These are phyloP conservation scores for Diaporthe citri DNA, from an alignment of 2,329 filamentous ascomycete species.

Conservation along the genomic window DNA sequence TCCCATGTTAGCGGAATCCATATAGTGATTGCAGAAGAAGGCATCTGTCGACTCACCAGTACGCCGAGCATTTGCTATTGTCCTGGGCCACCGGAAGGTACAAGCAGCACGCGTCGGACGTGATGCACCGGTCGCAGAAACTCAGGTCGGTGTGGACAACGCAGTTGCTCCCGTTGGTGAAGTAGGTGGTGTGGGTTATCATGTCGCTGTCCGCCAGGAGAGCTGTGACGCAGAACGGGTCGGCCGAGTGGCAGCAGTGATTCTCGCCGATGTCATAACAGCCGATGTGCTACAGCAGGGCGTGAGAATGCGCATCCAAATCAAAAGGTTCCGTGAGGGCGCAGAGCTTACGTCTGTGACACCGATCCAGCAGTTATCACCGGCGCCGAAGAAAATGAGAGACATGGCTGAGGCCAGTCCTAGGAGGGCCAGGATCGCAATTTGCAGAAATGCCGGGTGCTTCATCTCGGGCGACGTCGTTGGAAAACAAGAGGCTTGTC, in stretches of 20 bases:
- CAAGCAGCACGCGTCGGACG: not conserved
- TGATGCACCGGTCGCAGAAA: not conserved
- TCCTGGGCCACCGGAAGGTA: not conserved
- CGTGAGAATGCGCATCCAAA: not conserved
- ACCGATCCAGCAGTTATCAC: not conserved
- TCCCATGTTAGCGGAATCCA: not conserved
- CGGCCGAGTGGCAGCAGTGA: not conserved
- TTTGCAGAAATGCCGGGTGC: not conserved
- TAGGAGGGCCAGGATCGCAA: not conserved
- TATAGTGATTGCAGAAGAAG: accelerated
- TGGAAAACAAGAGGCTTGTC: too few relatives aligned
- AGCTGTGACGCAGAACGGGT: not conserved
- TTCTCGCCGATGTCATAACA: not conserved
- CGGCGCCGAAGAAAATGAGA: not conserved
- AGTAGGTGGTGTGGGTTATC: not conserved
- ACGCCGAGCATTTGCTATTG: not conserved
- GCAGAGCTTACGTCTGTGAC: not conserved
- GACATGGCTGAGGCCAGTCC: not conserved
- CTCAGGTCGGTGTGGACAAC: too few relatives aligned
- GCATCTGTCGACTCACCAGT: not conserved
- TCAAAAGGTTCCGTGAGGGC: not conserved
- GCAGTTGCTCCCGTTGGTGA: not conserved
- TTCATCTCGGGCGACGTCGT: not conserved
- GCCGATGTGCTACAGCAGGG: not conserved
- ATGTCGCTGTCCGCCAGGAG: not conserved